Percentiles rank a stretch among this genome's conserved stretches.
phyloP scores from a whole-genome alignment of 148 eudicot species.

The Chenopodium formosanum region DNA sequence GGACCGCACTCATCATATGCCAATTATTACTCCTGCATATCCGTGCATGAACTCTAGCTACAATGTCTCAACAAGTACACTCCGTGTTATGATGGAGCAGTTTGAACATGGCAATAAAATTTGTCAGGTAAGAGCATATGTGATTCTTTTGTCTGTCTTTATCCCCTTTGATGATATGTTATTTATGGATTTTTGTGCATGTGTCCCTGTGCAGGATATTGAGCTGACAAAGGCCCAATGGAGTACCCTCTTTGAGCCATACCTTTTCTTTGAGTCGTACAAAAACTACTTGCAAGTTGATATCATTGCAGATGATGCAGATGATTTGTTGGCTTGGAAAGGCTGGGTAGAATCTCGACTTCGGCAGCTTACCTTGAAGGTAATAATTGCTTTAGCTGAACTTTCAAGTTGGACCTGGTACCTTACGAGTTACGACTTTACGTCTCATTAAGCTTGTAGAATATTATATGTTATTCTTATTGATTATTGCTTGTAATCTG shows the following conservation, averaged over 20 bases:
- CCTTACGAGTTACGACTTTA: neutral
- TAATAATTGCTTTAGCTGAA: constrained; percentile 24
- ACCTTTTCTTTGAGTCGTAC: constrained; percentile 71
- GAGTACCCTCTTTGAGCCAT: constrained; percentile 76
- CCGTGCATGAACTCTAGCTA: constrained; percentile 98
- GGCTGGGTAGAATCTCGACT: constrained; percentile 97
- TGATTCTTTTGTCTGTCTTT: neutral
- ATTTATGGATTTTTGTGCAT: neutral
- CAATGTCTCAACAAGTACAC: constrained; percentile 90
- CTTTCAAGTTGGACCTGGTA: neutral
- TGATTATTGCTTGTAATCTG: constrained; percentile 26
- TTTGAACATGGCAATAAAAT: constrained; percentile 68
- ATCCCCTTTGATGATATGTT: neutral
- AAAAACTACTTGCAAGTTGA: constrained; percentile 87
- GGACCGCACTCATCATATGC: constrained; percentile 88
- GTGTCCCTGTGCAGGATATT: constrained; percentile 53
- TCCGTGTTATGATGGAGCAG: constrained; percentile 88
- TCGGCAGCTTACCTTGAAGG: constrained; percentile 85
- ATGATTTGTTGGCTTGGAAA: constrained; percentile 81
- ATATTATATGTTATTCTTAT: constrained; percentile 16
- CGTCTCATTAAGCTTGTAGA: constrained; percentile 17
- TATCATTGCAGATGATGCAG: constrained; percentile 61
- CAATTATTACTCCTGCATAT: constrained; percentile 91
- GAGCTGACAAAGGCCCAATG: constrained; percentile 72
- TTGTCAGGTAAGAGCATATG: constrained; percentile 56